Percentiles rank a stretch among this genome's conserved stretches.
Conservation (phyloP, 495 filamentous ascomycete species). For the Cudoniella acicularis region DNA sequence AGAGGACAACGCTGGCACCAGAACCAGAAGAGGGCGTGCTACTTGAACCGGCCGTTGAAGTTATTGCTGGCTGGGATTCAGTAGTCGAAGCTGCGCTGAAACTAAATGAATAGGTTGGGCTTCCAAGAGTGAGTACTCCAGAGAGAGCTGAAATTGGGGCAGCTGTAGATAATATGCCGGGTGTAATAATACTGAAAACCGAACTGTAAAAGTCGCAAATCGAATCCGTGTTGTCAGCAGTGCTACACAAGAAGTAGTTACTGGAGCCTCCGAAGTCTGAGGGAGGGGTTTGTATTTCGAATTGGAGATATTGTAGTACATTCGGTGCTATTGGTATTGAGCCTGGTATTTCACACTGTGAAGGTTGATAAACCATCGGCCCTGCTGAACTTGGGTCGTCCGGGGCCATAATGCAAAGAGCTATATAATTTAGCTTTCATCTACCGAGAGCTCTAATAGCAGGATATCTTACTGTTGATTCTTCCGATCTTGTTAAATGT, state of each 20-base stretch:
- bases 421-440: not conserved
- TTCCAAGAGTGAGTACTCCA: too few relatives aligned
- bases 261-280: not conserved
- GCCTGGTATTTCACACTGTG: too few relatives aligned
- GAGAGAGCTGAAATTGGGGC: too few relatives aligned
- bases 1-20: not conserved
- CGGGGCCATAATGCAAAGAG: not conserved
- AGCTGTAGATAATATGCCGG: too few relatives aligned
- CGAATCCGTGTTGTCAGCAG: not conserved
- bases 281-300: not conserved
- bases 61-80: not conserved
- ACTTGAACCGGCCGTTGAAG: not conserved
- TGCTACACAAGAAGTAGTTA: slow-evolving; percentile 5
- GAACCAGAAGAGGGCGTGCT: not conserved
- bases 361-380: too few relatives aligned
- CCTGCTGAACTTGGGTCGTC: too few relatives aligned
- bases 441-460: too few relatives aligned
- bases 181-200: not conserved
- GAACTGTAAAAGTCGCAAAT: not conserved
- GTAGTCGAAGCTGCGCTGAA: too few relatives aligned
- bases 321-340: not conserved
- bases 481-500: too few relatives aligned
- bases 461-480: too few relatives aligned
- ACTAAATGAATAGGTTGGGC: too few relatives aligned
- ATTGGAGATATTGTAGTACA: not conserved